Conservation (phyloP, 257 asterid species). For the Jaltomata sinuosa region DNA sequence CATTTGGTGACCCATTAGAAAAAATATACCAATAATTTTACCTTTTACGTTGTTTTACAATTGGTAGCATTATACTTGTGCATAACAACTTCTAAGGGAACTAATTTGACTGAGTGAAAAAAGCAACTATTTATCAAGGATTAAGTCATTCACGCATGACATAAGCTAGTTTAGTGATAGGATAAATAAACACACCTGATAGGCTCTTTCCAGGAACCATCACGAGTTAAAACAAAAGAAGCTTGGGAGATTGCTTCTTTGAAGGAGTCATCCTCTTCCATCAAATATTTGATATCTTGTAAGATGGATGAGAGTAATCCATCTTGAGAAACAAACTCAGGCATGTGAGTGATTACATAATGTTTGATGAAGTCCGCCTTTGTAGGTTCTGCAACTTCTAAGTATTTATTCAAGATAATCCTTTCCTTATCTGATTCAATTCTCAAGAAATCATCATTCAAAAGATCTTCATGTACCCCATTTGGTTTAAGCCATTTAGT, state of each 20-base stretch:
- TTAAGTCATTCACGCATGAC: not conserved
- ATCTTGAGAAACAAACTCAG: slow-evolving; percentile 43
- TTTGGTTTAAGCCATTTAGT: slow-evolving; percentile 84
- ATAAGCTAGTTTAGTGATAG: not conserved
- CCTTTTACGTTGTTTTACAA: not conserved
- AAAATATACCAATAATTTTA: not conserved
- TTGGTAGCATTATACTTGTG: not conserved
- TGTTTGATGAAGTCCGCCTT: slow-evolving; percentile 58
- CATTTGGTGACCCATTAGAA: not conserved
- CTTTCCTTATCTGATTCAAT: slow-evolving; percentile 79
- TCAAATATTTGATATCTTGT: slow-evolving; percentile 46
- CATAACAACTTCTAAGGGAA: not conserved
- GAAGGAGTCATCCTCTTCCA: slow-evolving; percentile 61
- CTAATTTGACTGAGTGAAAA: not conserved
- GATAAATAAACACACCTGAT: slow-evolving; percentile 43
- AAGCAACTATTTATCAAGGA: not conserved
- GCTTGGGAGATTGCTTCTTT: slow-evolving; percentile 43
- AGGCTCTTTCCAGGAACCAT: slow-evolving; percentile 87
- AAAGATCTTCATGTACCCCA: slow-evolving; percentile 47
- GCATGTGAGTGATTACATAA: slow-evolving; percentile 59
- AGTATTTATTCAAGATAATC: slow-evolving; percentile 48
- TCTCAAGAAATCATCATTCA: slow-evolving; percentile 74
- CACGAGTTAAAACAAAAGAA: slow-evolving; percentile 66
- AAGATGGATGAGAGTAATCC: slow-evolving; percentile 50
- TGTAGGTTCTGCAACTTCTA: slow-evolving; percentile 67